A percentile compares a stretch with the other conserved stretches of the same genome.
These are phyloP conservation scores for Rhodofomes roseus DNA, from an alignment of 1,284 basidiomycete genomes.

Conservation along the genomic window DNA sequence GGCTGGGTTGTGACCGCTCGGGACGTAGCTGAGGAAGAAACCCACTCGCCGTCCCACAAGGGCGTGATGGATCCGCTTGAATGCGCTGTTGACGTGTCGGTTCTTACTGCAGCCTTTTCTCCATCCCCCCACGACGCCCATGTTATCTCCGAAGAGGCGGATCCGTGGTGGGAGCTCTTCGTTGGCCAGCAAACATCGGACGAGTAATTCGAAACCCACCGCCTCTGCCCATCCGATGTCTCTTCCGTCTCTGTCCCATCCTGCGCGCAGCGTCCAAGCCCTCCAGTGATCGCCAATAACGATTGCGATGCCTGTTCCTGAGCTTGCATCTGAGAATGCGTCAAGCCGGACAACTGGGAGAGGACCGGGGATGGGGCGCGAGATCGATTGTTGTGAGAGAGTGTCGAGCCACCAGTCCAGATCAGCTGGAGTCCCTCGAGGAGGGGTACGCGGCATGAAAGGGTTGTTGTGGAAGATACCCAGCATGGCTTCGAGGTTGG, in stretches of 20 bases:
- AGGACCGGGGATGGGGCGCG: neutral
- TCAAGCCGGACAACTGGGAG: neutral
- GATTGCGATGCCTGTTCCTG: constrained; percentile 10
- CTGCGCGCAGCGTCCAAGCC: constrained; percentile 10
- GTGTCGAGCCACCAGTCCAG: neutral
- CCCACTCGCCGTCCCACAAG: too few relatives aligned
- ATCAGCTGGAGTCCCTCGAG: neutral
- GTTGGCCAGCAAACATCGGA: neutral
- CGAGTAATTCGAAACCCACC: neutral
- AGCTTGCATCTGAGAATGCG: constrained; percentile 15
- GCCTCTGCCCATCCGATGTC: constrained; percentile 19
- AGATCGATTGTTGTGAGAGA: neutral
- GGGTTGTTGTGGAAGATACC: neutral
- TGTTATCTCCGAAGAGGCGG: neutral
- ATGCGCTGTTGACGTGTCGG: neutral
- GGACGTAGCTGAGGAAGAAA: neutral
- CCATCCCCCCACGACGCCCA: neutral
- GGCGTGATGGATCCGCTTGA: neutral
- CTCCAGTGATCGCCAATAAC: constrained; percentile 4
- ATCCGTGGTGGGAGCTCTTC: too few relatives aligned
- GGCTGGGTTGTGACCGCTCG: constrained; percentile 1
- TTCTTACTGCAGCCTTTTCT: neutral
- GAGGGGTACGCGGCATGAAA: neutral
- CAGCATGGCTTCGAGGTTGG: neutral
- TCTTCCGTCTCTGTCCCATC: constrained; percentile 1